phyloP scores from a whole-genome alignment of 2,329 filamentous ascomycete genomes.

The Pseudocercospora crystallina region DNA sequence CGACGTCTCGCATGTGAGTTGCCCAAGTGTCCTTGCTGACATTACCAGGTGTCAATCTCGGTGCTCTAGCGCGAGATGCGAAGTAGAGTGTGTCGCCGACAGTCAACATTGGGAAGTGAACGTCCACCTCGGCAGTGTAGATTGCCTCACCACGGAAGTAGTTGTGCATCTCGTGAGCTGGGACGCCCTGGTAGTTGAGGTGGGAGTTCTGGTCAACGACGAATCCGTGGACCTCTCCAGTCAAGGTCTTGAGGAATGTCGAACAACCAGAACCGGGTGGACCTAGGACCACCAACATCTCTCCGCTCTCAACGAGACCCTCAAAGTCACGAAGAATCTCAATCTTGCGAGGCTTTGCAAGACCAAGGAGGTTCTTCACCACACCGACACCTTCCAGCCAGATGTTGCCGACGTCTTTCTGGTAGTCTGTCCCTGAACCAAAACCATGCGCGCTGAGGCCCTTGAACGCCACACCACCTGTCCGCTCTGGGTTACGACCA shows the following conservation, averaged over 20 bases:
- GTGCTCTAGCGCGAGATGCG: constrained; percentile 68
- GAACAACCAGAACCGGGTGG: constrained; percentile 71
- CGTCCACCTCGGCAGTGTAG: constrained; percentile 81
- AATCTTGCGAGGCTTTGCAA: constrained; percentile 34
- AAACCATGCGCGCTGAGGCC: constrained; percentile 51
- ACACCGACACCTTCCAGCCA: constrained; percentile 43
- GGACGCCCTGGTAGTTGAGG: constrained; percentile 80
- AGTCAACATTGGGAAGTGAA: constrained; percentile 74
- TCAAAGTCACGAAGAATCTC: constrained; percentile 69
- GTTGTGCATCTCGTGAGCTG: constrained; percentile 72
- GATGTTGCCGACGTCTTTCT: constrained; percentile 52
- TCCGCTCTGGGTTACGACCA: constrained; percentile 43
- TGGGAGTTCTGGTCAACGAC: constrained; percentile 68
- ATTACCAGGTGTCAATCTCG: constrained; percentile 60
- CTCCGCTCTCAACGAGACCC: constrained; percentile 66
- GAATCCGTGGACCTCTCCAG: constrained; percentile 80
- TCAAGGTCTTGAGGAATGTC: constrained; percentile 80
- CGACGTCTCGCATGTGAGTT: constrained; percentile 66
- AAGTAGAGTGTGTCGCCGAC: constrained; percentile 80
- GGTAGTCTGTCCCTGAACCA: constrained; percentile 51
- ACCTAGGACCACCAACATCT: constrained; percentile 74
- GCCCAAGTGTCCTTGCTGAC: constrained; percentile 57
- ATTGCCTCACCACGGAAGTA: constrained; percentile 81
- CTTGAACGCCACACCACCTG: constrained; percentile 48
- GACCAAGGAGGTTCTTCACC: constrained; percentile 36